phyloP scores from a whole-genome alignment of 768 basidiomycete genomes.

The Mycena vitilis region DNA sequence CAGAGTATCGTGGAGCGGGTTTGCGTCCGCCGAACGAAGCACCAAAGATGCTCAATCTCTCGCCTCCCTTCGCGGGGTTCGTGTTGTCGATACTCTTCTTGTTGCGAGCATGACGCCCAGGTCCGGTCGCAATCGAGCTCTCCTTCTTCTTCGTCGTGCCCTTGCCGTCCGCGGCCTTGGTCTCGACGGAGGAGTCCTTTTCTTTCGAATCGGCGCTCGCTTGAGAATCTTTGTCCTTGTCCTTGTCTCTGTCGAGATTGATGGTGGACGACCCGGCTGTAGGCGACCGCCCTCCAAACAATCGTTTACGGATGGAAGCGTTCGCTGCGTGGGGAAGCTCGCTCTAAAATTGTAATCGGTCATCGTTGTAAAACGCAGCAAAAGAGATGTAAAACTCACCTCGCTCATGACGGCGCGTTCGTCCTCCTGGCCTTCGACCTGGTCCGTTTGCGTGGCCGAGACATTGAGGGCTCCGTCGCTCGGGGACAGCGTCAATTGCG shows the following conservation, averaged over 20 bases:
- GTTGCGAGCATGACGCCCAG: constrained; percentile 52
- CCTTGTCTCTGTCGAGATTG: constrained; percentile 38
- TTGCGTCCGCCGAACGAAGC: constrained; percentile 76
- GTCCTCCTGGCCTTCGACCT: constrained; percentile 55
- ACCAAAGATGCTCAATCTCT: constrained; percentile 88
- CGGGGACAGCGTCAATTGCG: constrained; percentile 66
- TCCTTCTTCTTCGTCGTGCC: constrained; percentile 45
- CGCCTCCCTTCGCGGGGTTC: constrained; percentile 51
- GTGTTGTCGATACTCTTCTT: constrained; percentile 65
- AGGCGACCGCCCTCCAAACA: constrained; percentile 59
- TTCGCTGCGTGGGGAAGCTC: constrained; percentile 53
- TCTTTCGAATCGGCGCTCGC: constrained; percentile 39
- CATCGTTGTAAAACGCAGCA: not conserved
- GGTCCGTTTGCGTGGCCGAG: constrained; percentile 48
- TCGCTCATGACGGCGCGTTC: constrained; percentile 76
- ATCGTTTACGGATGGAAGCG: constrained; percentile 55
- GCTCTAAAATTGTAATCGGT: constrained; percentile 50
- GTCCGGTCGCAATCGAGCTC: constrained; percentile 32
- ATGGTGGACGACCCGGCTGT: constrained; percentile 15
- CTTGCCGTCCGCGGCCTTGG: constrained; percentile 25
- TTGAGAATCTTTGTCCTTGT: constrained; percentile 47
- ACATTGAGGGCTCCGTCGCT: constrained; percentile 69
- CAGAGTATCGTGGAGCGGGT: constrained; percentile 80
- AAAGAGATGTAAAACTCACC: constrained; percentile 53
- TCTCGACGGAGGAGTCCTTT: constrained; percentile 19